Evolutionary conservation across 1,139 yeast species (phyloP), one percentile per base, ranked within the genome.

Genomic region (Blastobotrys malaysiensis): DNA sequence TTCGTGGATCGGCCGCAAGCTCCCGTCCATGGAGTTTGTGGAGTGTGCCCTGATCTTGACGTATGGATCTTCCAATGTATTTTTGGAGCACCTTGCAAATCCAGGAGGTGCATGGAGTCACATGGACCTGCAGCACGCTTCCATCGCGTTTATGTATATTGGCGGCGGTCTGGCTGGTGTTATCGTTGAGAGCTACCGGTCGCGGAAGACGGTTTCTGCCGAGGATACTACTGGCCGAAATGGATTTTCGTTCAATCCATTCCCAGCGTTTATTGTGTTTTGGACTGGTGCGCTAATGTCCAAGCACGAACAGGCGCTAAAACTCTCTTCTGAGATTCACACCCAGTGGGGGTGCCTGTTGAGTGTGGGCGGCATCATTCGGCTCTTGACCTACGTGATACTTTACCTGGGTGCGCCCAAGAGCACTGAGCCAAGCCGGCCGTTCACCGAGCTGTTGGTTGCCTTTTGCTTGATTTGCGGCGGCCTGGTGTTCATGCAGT

Each of bases 241-340:
- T 48, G 52, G 63, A 26, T 59, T 63, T 57, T 69, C 74, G 6
- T 60, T 70, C 60, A 93, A 93, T 67, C 97, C 97, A 19, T 88
- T 93, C 80, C 98, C 99, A 1, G 82, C 89, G 1, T 79, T 93
- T 61, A 89, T 95, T 9, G 87, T 93, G 44, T 93, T 88, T 71
- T 93, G 97, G 96, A 93, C 98, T 0, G 99, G 99, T 22, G 77
- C 86, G n/a, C 77, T 93, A 59, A 93, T 93, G 99, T 89, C 97
- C 1, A 88, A 86, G 69, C 99, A 93, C 70, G 84, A 83, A 50
- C 99, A 93, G 71, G 88, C 91, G 2, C 83, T 93, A 0, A 75
- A 70, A 49, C 77, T 86, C 36, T 83, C 97, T 1, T 88, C 98
- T 1, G 75, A 73, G 39, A 81, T 93, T 58, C 99, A 93, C 69